phyloP scores from a whole-genome alignment of 441 rosid genomes.

The Jatropha podagrica region DNA sequence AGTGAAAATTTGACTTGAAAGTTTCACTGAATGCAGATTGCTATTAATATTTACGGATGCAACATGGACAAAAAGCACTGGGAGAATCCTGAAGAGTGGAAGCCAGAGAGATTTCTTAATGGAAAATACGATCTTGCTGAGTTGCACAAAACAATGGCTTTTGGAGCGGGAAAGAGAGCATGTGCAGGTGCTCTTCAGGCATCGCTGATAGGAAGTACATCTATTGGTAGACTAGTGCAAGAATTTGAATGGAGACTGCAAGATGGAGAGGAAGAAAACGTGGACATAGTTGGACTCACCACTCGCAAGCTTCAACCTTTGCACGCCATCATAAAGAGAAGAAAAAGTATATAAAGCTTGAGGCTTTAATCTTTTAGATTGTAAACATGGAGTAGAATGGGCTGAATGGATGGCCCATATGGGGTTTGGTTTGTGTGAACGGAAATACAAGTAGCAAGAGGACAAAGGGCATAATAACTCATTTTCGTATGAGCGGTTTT shows the following conservation, averaged over 20 bases:
- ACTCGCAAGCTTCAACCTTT: constrained; percentile 70
- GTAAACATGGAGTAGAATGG: too few relatives aligned
- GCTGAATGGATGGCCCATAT: too few relatives aligned
- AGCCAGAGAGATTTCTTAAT: constrained; percentile 64
- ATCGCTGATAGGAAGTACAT: constrained; percentile 44
- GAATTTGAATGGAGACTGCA: constrained; percentile 66
- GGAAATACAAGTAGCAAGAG: not conserved
- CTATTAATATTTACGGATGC: constrained; percentile 79
- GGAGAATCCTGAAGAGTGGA: constrained; percentile 69
- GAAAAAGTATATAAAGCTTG: constrained; percentile 15
- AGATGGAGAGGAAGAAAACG: constrained; percentile 62
- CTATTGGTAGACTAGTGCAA: constrained; percentile 74
- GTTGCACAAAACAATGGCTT: constrained; percentile 83
- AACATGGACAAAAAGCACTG: constrained; percentile 76
- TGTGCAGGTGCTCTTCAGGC: constrained; percentile 91
- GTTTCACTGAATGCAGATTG: constrained; percentile 48
- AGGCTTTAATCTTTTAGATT: not conserved
- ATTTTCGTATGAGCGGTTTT: too few relatives aligned
- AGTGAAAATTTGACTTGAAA: not conserved
- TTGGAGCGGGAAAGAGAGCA: constrained; percentile 73
- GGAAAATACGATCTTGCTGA: constrained; percentile 48
- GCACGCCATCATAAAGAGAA: constrained; percentile 49
- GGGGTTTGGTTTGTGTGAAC: too few relatives aligned
- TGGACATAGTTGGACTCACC: constrained; percentile 60
- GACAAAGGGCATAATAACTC: not conserved